Evolutionary conservation across 2,329 filamentous ascomycete species (phyloP).

Genomic region (Neospermospora avenae): DNA sequence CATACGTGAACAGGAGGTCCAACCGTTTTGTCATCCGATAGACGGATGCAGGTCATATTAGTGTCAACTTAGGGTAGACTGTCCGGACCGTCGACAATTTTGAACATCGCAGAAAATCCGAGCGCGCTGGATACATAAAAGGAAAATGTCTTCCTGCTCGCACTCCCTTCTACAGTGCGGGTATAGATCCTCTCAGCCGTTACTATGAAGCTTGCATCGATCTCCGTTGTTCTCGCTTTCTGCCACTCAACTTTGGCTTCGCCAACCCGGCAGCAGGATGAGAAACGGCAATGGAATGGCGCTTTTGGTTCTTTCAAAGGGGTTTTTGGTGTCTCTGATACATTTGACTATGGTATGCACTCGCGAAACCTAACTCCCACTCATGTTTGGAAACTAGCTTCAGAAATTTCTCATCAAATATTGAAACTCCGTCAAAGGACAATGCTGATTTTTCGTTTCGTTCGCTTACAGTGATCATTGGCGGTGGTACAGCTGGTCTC

Average conservation of each 20-base stretch:
- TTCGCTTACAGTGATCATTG: constrained; percentile 11
- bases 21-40: too few relatives aligned
- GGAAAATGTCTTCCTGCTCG: neutral
- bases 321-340: neutral
- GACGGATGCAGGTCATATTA: too few relatives aligned
- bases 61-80: too few relatives aligned
- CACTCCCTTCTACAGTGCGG: neutral
- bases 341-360: constrained; percentile 11
- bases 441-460: too few relatives aligned
- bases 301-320: neutral
- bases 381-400: too few relatives aligned
- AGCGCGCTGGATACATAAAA: too few relatives aligned
- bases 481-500: constrained; percentile 16
- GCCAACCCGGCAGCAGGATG: neutral
- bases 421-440: too few relatives aligned
- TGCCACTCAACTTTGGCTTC: neutral
- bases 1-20: too few relatives aligned
- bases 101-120: too few relatives aligned
- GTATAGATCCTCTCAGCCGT: neutral
- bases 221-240: neutral
- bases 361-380: too few relatives aligned
- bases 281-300: neutral
- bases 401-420: too few relatives aligned
- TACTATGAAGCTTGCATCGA: neutral
- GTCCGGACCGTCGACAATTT: too few relatives aligned